These are phyloP conservation scores for Skeletonema marinoi DNA, from an alignment of 108 stramenopile species.

Conservation along the genomic window DNA sequence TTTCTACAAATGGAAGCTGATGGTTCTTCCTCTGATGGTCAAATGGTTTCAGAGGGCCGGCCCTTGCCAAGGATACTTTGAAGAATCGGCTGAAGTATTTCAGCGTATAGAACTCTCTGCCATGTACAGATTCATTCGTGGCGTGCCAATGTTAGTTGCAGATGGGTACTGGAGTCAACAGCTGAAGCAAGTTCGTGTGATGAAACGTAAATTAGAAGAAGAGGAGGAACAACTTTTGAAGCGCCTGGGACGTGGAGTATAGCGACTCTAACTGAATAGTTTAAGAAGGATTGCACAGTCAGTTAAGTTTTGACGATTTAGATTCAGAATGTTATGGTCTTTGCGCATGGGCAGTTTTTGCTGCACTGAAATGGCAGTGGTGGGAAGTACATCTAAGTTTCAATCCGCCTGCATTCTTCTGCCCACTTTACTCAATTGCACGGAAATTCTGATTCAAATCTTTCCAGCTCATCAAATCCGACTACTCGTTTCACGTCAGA, in stretches of 20 bases:
- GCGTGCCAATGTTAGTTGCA: background rate
- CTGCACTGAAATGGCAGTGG: too few relatives aligned
- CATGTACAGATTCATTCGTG: background rate
- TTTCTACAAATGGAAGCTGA: background rate
- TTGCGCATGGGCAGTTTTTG: too few relatives aligned
- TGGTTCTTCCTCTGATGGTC: background rate
- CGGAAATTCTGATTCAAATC: constrained; percentile 44
- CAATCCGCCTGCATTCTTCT: too few relatives aligned
- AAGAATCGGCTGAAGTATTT: background rate
- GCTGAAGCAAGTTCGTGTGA: too few relatives aligned
- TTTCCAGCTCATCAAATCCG: constrained; percentile 55
- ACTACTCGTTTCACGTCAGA: constrained; percentile 48
- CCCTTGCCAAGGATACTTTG: background rate
- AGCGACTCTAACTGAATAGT: too few relatives aligned
- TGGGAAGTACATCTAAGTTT: too few relatives aligned
- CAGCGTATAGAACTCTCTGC: background rate
- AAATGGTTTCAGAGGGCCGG: background rate
- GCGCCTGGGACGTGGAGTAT: too few relatives aligned
- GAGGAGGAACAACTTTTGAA: too few relatives aligned
- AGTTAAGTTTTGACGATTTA: too few relatives aligned
- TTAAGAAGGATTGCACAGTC: too few relatives aligned
- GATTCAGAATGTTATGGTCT: too few relatives aligned
- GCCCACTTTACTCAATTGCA: background rate
- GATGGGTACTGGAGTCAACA: background rate
- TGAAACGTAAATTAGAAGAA: too few relatives aligned